These are phyloP conservation scores for Sphagnum magellanicum DNA, from an alignment of 228 moss, liverwort and hornwort species.

Conservation along the genomic window DNA sequence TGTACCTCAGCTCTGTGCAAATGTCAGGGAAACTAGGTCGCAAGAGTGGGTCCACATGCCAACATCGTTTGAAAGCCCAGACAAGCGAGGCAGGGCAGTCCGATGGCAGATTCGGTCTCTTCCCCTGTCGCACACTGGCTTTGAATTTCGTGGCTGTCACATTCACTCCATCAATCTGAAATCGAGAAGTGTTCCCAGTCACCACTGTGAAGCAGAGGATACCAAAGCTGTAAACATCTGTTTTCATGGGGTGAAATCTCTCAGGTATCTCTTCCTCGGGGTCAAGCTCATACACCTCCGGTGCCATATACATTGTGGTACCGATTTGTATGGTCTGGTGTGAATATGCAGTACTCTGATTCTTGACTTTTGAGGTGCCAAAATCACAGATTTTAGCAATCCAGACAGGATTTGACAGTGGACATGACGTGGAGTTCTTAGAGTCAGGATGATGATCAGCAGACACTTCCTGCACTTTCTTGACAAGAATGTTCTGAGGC, in stretches of 20 bases:
- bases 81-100: background rate
- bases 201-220: slow-evolving; percentile 1
- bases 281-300: slow-evolving; percentile 3
- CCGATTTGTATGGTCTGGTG: slow-evolving; percentile 2
- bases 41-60: slow-evolving; percentile 4
- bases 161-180: background rate
- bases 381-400: slow-evolving; percentile 18
- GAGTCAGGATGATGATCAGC: too few species aligned
- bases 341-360: background rate
- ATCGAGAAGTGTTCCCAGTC: background rate
- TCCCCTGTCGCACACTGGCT: background rate
- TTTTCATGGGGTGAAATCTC: slow-evolving; percentile 15
- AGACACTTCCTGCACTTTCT: too few species aligned
- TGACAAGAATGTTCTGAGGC: slow-evolving; percentile 10
- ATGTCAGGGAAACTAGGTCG: slow-evolving; percentile 16
- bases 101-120: slow-evolving; percentile 1
- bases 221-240: background rate
- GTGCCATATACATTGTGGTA: slow-evolving; percentile 9
- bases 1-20: slow-evolving; percentile 20
- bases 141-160: background rate
- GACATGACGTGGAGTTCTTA: too few species aligned
- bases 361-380: slow-evolving; percentile 10
- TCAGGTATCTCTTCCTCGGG: background rate
- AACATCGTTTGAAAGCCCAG: slow-evolving; percentile 10
- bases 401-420: background rate